phyloP scores from a whole-genome alignment of 2,329 filamentous ascomycete genomes.

The Tetracladium maxilliforme region DNA sequence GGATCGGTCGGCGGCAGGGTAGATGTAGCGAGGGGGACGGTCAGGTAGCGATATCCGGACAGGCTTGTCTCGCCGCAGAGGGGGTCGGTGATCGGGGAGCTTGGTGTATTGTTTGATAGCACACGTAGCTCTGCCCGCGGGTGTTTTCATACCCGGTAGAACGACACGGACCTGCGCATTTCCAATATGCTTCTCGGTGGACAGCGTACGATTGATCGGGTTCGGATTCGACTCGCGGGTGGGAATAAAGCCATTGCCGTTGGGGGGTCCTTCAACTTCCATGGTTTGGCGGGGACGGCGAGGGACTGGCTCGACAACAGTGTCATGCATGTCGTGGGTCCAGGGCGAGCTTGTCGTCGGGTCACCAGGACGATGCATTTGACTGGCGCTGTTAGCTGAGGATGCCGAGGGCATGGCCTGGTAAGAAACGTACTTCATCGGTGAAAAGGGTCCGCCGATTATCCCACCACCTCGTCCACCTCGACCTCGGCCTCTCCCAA shows the following conservation, averaged over 20 bases:
- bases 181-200: conserved; percentile 69
- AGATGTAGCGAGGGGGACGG: conserved; percentile 71
- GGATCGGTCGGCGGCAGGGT: conserved; percentile 76
- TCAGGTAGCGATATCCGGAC: conserved; percentile 84
- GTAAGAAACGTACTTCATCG: conserved; percentile 42
- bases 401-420: conserved; percentile 1
- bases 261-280: too few relatives aligned
- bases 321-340: conserved; percentile 91
- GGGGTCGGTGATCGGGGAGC: conserved; percentile 85
- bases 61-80: conserved; percentile 87
- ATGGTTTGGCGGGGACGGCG: too few relatives aligned
- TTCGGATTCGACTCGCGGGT: conserved; percentile 37
- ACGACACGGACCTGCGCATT: conserved; percentile 75
- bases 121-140: conserved; percentile 59
- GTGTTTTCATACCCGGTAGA: conserved; percentile 59
- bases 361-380: conserved; percentile 33
- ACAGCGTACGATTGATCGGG: conserved; percentile 64
- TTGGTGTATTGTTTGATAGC: conserved; percentile 85
- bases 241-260: conserved; percentile 36
- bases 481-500: conserved; percentile 48
- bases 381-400: conserved; percentile 15
- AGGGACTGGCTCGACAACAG: conserved; percentile 29
- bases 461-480: conserved; percentile 43
- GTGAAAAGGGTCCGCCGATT: conserved; percentile 41
- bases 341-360: conserved; percentile 64